phyloP scores from a whole-genome alignment of 1,139 yeast genomes.

The Debaryomycetaceae sp. region DNA sequence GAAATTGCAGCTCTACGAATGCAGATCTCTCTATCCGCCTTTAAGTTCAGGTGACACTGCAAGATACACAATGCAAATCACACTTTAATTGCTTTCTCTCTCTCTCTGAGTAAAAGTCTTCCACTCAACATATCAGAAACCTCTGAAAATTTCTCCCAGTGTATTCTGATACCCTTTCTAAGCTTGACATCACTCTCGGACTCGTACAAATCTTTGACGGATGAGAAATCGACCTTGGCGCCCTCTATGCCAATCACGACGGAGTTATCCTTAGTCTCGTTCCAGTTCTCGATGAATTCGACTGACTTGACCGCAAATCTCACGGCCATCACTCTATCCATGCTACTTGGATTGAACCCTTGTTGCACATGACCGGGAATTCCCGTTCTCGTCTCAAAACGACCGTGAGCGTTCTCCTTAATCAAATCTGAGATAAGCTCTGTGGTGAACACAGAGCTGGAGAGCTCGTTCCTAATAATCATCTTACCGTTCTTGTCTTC shows the following conservation, averaged over 20 bases:
- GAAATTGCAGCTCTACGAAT: too few species aligned
- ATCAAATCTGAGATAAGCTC: conserved; percentile 67
- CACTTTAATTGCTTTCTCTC: neutral
- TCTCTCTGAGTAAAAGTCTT: conserved; percentile 45
- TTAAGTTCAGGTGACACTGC: too few species aligned
- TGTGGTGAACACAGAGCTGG: conserved; percentile 65
- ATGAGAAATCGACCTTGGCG: conserved; percentile 54
- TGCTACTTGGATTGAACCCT: conserved; percentile 75
- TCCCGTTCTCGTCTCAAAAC: conserved; percentile 74
- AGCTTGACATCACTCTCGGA: conserved; percentile 55
- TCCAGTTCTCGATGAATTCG: conserved; percentile 57
- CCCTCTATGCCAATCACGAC: conserved; percentile 73
- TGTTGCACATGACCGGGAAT: conserved; percentile 84
- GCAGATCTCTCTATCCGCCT: too few species aligned
- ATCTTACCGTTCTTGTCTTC: conserved; percentile 75
- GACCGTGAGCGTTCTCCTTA: conserved; percentile 60
- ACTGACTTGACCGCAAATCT: conserved; percentile 69
- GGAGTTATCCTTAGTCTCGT: conserved; percentile 26
- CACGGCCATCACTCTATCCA: conserved; percentile 70
- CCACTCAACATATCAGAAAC: conserved; percentile 72
- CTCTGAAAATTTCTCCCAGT: conserved; percentile 61
- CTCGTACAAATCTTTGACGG: conserved; percentile 51
- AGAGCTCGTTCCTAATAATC: conserved; percentile 65
- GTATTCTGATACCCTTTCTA: conserved; percentile 66
- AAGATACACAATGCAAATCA: too few species aligned